Conservation (phyloP, 2,329 filamentous ascomycete species). For the Zymoseptoria crescenta region DNA sequence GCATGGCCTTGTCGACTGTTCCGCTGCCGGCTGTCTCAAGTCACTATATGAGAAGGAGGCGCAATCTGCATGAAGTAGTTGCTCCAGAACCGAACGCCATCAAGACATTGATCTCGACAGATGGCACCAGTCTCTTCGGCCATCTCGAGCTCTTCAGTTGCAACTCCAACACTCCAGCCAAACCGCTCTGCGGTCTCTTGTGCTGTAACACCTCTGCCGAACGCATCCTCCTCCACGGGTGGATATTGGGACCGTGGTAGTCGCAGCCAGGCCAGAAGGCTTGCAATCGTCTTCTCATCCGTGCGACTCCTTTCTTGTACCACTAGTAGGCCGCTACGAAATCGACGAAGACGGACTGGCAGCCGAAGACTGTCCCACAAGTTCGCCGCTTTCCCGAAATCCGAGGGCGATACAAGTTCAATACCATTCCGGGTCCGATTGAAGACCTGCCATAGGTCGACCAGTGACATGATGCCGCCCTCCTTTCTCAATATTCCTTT, state of each 20-base stretch:
- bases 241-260: constrained; percentile 34
- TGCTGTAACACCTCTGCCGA: constrained; percentile 79
- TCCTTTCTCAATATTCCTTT: constrained; percentile 69
- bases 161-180: constrained; percentile 95
- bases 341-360: constrained; percentile 76
- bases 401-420: constrained; percentile 81
- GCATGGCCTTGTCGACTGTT: neutral
- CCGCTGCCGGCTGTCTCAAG: neutral
- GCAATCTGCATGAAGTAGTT: constrained; percentile 43
- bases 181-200: constrained; percentile 84
- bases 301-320: constrained; percentile 83
- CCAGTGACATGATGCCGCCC: constrained; percentile 80
- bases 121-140: constrained; percentile 82
- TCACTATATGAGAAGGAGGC: neutral
- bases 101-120: constrained; percentile 85
- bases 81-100: constrained; percentile 88
- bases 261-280: constrained; percentile 68
- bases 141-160: constrained; percentile 93
- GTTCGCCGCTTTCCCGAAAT: constrained; percentile 82
- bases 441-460: constrained; percentile 91
- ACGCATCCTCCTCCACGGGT: constrained; percentile 56
- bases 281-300: constrained; percentile 78
- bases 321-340: constrained; percentile 89
- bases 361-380: constrained; percentile 83
- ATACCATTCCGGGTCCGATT: constrained; percentile 89